phyloP scores from a whole-genome alignment of 352 stramenopile species.

The Globisporangium iwayamae region DNA sequence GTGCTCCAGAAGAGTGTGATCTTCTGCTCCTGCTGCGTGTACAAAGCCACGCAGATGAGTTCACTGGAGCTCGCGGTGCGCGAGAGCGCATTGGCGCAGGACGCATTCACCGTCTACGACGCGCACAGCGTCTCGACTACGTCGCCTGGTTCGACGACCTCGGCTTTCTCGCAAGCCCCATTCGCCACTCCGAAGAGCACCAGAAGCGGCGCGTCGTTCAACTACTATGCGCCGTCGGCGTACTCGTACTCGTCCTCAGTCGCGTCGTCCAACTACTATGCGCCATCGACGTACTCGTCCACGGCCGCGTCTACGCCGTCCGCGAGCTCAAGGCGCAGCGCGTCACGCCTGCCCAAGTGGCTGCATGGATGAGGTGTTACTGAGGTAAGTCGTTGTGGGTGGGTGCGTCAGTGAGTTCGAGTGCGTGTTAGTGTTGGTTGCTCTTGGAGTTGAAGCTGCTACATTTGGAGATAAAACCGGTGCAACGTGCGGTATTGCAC shows the following conservation, averaged over 20 bases:
- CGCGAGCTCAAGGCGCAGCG: neutral
- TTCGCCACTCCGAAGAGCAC: neutral
- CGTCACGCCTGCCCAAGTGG: neutral
- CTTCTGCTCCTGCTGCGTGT: slow-evolving; percentile 31
- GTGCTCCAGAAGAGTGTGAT: slow-evolving; percentile 19
- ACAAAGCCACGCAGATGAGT: slow-evolving; percentile 15
- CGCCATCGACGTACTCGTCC: neutral
- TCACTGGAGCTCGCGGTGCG: slow-evolving; percentile 25
- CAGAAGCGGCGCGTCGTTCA: neutral
- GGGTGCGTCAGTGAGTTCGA: neutral
- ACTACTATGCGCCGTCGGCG: neutral
- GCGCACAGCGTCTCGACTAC: neutral
- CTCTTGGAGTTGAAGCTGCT: neutral
- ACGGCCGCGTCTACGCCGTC: neutral
- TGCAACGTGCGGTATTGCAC: neutral
- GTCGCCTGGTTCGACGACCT: neutral
- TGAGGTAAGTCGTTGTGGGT: too few relatives aligned
- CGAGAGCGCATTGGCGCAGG: slow-evolving; percentile 17
- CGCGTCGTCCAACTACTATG: neutral
- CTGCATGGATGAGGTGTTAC: neutral
- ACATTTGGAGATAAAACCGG: neutral
- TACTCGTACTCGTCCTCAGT: neutral
- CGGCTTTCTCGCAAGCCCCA: neutral
- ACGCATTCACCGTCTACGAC: slow-evolving; percentile 22
- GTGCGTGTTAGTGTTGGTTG: too few relatives aligned